Evolutionary conservation across 1,284 basidiomycete species (phyloP).

Genomic region (Apiotrichum domesticum): DNA sequence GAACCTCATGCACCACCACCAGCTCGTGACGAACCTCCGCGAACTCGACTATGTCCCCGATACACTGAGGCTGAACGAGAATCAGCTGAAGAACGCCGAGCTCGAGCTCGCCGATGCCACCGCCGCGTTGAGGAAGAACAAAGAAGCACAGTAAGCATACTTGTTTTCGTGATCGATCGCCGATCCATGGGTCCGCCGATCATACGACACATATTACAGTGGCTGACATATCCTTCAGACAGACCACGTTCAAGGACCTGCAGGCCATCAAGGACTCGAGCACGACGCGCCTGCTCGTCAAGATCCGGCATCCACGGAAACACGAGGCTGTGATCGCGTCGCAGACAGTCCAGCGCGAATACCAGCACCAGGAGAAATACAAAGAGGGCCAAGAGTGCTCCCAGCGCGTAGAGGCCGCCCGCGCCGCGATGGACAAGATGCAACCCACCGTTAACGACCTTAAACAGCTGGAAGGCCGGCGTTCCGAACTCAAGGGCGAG

Average conservation of each 20-base stretch:
- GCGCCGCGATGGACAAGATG: not conserved
- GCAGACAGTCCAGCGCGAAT: not conserved
- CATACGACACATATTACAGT: no score
- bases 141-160: not conserved
- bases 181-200: no score
- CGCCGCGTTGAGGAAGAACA: no score
- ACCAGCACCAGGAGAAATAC: not conserved
- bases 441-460: not conserved
- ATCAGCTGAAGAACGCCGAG: not conserved
- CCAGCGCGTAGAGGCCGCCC: not conserved
- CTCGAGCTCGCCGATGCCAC: no score
- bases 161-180: no score
- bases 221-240: not conserved
- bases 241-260: not conserved
- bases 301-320: not conserved
- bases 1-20: no score
- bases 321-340: not conserved
- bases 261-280: not conserved
- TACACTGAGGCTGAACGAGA: not conserved
- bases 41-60: not conserved
- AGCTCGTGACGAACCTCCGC: no score
- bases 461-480: not conserved
- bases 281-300: not conserved
- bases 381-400: not conserved
- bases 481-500: conserved; percentile 2